Conservation (phyloP, 805 yeast genomes). For the Monosporozyma aerobia region DNA sequence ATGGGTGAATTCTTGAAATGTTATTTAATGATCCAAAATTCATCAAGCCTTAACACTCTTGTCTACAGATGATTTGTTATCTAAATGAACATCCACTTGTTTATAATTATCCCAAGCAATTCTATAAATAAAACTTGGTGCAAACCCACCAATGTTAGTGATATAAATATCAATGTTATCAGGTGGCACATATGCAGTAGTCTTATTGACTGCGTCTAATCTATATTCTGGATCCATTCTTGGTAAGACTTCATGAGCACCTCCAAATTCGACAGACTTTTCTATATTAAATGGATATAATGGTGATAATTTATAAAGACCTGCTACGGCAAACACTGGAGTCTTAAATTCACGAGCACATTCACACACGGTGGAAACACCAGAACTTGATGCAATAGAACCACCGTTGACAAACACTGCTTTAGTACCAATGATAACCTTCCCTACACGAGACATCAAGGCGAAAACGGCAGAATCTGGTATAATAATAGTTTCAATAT, state of each 20-base stretch:
- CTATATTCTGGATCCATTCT: slow-evolving; percentile 57
- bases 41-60: not conserved
- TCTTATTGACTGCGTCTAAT: slow-evolving; percentile 56
- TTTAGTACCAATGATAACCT: slow-evolving; percentile 85
- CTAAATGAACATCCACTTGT: slow-evolving; percentile 66
- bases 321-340: slow-evolving; percentile 95
- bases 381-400: slow-evolving; percentile 75
- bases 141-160: slow-evolving; percentile 92
- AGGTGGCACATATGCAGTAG: slow-evolving; percentile 86
- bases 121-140: slow-evolving; percentile 93
- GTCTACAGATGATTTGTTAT: slow-evolving; percentile 18
- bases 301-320: slow-evolving; percentile 86
- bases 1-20: not conserved
- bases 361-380: slow-evolving; percentile 87
- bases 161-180: slow-evolving; percentile 90
- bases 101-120: slow-evolving; percentile 90
- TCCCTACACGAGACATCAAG: slow-evolving; percentile 94
- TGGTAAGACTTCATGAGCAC: slow-evolving; percentile 40
- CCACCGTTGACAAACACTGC: slow-evolving; percentile 97
- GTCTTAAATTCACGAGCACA: slow-evolving; percentile 92
- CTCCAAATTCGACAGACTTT: slow-evolving; percentile 80
- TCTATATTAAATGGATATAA: slow-evolving; percentile 84
- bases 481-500: slow-evolving; percentile 80
- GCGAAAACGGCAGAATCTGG: slow-evolving; percentile 93
- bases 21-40: not conserved